Evolutionary conservation across 345 rosid genomes (phyloP), one percentile per base, ranked within the genome.

Genomic region (Syzygium grande): DNA sequence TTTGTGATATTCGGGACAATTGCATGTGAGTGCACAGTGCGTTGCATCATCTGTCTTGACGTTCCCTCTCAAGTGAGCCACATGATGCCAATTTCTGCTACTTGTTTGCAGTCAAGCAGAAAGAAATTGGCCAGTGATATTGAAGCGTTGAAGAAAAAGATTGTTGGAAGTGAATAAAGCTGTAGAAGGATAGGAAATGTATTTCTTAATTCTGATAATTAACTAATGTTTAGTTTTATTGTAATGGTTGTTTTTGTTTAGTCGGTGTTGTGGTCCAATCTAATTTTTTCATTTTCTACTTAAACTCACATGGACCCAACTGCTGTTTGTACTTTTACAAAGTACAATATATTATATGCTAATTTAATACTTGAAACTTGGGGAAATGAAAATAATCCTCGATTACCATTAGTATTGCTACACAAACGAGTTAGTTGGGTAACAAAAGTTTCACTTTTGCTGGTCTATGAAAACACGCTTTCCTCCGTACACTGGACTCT

Each of bases 61-160:
- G 15, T 49, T 53, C 85, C 53, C 59, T n/a, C 22, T 49, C 13
- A 2, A 68, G 23, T 51, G 22, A 51, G 79, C 79, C 79, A 68
- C 43, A 9, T 68, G 79, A 59, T 58, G 59, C 89, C 85, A 52
- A 84, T 43, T n/a, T n/a, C 16, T 63, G 63, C 54, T 68, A 38
- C 85, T 11, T 73, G 88, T 89, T 84, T 88, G 84, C 98, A 95
- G 99, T 94, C 96, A 52, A 95, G 98, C 95, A 94, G 99, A 92
- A 96, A 96, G 93, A 98, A 96, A 90, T 91, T 97, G 88, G 98
- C 96, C 27, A 92, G 91, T 34, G 98, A 97, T 89, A 95, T 96
- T 87, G 99, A 97, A 38, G 89, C 91, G 80, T 86, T 97, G 90
- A 97, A 97, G 98, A 93, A 95, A 95, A 94, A 95, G 96, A 95